These are phyloP conservation scores for Penicillium sp. DNA, from an alignment of 2,329 filamentous ascomycete genomes.

Conservation along the genomic window DNA sequence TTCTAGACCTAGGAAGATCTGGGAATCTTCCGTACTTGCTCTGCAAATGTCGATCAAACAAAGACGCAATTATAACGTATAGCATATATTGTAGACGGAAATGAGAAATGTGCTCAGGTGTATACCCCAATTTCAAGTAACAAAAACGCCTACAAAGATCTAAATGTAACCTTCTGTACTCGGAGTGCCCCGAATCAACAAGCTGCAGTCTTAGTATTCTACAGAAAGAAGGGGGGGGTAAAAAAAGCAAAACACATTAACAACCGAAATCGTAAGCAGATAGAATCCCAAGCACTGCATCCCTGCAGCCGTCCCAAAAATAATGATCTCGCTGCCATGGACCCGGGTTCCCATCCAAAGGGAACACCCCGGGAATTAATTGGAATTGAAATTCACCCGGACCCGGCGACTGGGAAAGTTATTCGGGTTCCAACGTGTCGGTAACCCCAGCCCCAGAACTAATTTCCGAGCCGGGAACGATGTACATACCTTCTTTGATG, in stretches of 20 bases:
- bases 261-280: neutral
- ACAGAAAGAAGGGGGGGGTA: neutral
- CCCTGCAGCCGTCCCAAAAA: slow-evolving; percentile 16
- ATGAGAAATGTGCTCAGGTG: neutral
- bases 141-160: neutral
- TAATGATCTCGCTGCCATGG: slow-evolving; percentile 16
- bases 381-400: slow-evolving; percentile 10
- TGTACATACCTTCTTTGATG: neutral
- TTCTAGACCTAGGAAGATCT: neutral
- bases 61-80: neutral
- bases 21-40: neutral
- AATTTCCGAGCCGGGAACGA: slow-evolving; percentile 3
- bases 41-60: slow-evolving; percentile 7
- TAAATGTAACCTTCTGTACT: slow-evolving; percentile 1
- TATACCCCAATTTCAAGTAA: neutral
- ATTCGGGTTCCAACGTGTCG: slow-evolving; percentile 24
- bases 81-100: neutral
- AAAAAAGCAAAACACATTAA: neutral
- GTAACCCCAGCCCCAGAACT: slow-evolving; percentile 22
- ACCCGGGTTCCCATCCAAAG: slow-evolving; percentile 17
- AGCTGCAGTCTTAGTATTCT: neutral
- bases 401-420: slow-evolving; percentile 25
- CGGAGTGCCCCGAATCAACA: slow-evolving; percentile 17
- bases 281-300: neutral
- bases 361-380: slow-evolving; percentile 17